Evolutionary conservation across 768 basidiomycete species (phyloP), one percentile per base, ranked within the genome.

Genomic region (Imleria badia): DNA sequence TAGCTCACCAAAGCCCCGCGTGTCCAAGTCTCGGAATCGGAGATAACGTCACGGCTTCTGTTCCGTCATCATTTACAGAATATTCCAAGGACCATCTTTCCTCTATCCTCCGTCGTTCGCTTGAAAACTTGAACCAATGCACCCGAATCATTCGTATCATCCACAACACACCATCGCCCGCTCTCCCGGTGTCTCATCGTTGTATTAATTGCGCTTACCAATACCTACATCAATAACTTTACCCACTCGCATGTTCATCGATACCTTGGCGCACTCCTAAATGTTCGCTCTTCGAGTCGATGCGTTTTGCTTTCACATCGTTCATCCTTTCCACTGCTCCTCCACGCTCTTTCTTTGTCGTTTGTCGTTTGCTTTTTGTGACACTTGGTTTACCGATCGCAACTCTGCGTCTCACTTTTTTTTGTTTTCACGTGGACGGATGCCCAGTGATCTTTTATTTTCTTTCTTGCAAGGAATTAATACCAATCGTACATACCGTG

Each of bases 11-110:
- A 71, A 69, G 14, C 78, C 80, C 1, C 78, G 82, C 49, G 71
- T 66, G 43, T 77, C 81, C 36, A 85, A 85, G 68, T 80, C 81
- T 56, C 81, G 83, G 60, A 77, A 76, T 38, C 79, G 83, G 53
- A 79, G 78, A 54, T 74, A 60, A 60, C 19, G 11, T 13, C n/a
- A n/a, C n/a, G n/a, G n/a, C 8, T 11, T 10, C 29, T 6, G 3
- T 19, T 22, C 12, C 14, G n/a, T 30, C 17, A 38, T 10, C 13
- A 10, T 30, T 19, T 20, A 22, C 15, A 20, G 11, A 38, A 15
- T 35, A 30, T 26, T 6, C 6, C 17, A 39, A 14, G 20, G 31
- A 15, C 41, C n/a, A n/a, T 10, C 31, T 13, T 50, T 31, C 39
- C 7, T 17, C 51, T 23, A 19, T 9, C 7, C 14, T 29, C 19